Percentiles rank a stretch among this genome's conserved stretches.
phyloP scores from a whole-genome alignment of 2,329 filamentous ascomycete species.

The Ilyonectria sp. region DNA sequence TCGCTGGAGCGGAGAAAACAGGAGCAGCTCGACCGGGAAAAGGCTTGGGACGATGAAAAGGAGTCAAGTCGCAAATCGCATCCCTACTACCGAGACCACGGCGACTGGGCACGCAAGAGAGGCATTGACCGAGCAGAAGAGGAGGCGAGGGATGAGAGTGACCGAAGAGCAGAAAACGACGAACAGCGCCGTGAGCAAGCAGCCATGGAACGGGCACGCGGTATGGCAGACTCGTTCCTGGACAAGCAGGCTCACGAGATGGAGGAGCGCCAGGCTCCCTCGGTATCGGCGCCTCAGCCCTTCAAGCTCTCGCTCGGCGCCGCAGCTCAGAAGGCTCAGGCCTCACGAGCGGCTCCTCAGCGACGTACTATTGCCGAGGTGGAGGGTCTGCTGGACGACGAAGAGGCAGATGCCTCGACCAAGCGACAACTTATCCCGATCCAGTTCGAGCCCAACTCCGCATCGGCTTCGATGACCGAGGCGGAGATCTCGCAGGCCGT shows the following conservation, averaged over 20 bases:
- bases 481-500: slow-evolving; percentile 90
- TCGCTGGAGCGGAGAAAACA: slow-evolving; percentile 77
- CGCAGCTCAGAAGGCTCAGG: slow-evolving; percentile 81
- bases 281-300: slow-evolving; percentile 74
- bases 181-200: slow-evolving; percentile 79
- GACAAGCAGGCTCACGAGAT: slow-evolving; percentile 87
- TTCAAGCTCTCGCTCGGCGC: slow-evolving; percentile 96
- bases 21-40: slow-evolving; percentile 74
- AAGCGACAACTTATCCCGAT: slow-evolving; percentile 87
- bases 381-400: slow-evolving; percentile 93
- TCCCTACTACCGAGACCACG: slow-evolving; percentile 90
- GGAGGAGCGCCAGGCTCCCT: slow-evolving; percentile 61
- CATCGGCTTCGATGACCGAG: slow-evolving; percentile 78
- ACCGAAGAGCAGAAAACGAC: slow-evolving; percentile 83
- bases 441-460: slow-evolving; percentile 80
- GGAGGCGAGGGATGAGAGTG: slow-evolving; percentile 82
- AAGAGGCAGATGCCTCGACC: slow-evolving; percentile 82
- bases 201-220: slow-evolving; percentile 83
- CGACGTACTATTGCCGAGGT: slow-evolving; percentile 92
- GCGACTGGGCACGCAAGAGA: slow-evolving; percentile 87
- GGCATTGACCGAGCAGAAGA: slow-evolving; percentile 82
- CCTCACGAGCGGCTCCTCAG: slow-evolving; percentile 68
- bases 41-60: slow-evolving; percentile 92
- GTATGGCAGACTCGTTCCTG: slow-evolving; percentile 92
- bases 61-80: slow-evolving; percentile 81